Evolutionary conservation across 179 eudicot genomes (phyloP), one percentile per base, ranked within the genome.

Genomic region (Silene vulgaris): DNA sequence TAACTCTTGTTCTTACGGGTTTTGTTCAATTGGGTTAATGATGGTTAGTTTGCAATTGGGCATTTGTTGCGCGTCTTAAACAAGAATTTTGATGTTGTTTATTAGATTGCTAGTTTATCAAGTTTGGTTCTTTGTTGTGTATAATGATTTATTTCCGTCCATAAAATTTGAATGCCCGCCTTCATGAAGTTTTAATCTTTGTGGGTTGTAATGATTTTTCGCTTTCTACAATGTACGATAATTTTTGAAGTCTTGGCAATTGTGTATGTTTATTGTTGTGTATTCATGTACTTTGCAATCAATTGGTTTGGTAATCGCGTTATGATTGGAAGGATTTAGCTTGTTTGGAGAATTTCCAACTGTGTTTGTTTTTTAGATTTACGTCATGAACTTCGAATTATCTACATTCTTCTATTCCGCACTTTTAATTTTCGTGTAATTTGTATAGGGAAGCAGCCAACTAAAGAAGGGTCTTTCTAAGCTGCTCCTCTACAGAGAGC

Each of bases 401-500:
- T 19, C 23, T 61, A 61, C 3, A 4, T 71, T 71, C 40, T 14
- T 5, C 40, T 2, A 9, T 23, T 26, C 5, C n/a, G 14, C 1
- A 23, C 6, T 60, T 21, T 60, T 32, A 26, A 45, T 67, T 50
- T 73, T 14, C 17, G 8, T 13, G 23, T 65, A 50, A 61, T 29
- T 28, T 32, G 40, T 65, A 28, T 82, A 88, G 90, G 87, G 30
- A 56, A 62, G 69, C 35, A 65, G 68, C 50, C 23, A 26, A 69
- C 56, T 63, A 37, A 74, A 76, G 69, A 78, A 78, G 78, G 74
- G 19, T 68, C 67, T 74, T 71, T 73, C 81, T 71, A 83, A 87
- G 84, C 84, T 89, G 69, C 86, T 91, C 75, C 84, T 79, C 70
- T 54, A 50, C 5, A 83, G 95, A 76, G 97, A 93, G 86, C 80